A percentile compares a stretch with the other conserved stretches of the same genome.
Conservation (phyloP, 140 eudicot genomes). For the Stevia rebaudiana region DNA sequence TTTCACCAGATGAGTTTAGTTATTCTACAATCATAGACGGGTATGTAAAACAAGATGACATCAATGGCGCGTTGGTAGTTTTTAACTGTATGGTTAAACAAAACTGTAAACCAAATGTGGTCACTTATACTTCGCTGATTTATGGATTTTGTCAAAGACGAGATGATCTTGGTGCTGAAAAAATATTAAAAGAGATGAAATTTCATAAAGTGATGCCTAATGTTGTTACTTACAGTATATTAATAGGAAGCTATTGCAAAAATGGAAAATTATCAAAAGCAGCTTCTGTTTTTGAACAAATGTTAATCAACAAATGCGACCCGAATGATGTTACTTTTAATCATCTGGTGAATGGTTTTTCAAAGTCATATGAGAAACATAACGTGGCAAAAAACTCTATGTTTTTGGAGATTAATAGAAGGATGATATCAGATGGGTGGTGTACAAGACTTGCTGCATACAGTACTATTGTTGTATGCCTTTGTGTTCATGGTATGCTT, state of each 20-base stretch:
- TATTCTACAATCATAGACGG: constrained; percentile 85
- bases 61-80: constrained; percentile 48
- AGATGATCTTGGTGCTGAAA: constrained; percentile 46
- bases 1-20: constrained; percentile 63
- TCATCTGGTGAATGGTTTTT: constrained; percentile 61
- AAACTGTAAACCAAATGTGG: constrained; percentile 62
- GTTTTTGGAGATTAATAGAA: constrained; percentile 43
- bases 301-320: constrained; percentile 62
- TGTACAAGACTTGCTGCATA: constrained; percentile 44
- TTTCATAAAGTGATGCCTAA: constrained; percentile 48
- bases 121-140: constrained; percentile 72
- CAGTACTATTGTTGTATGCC: constrained; percentile 50
- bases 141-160: constrained; percentile 67
- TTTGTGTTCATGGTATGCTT: constrained; percentile 58
- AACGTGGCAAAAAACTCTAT: constrained; percentile 31
- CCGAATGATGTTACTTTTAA: constrained; percentile 77
- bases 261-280: constrained; percentile 59
- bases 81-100: constrained; percentile 49
- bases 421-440: constrained; percentile 57
- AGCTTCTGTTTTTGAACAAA: constrained; percentile 59
- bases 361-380: constrained; percentile 27
- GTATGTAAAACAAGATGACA: constrained; percentile 57
- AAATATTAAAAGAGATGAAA: constrained; percentile 53
- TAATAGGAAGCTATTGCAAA: constrained; percentile 71
- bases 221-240: constrained; percentile 72